Evolutionary conservation across 129 eudicot species (phyloP).

Genomic region (Helianthus tuberosus): DNA sequence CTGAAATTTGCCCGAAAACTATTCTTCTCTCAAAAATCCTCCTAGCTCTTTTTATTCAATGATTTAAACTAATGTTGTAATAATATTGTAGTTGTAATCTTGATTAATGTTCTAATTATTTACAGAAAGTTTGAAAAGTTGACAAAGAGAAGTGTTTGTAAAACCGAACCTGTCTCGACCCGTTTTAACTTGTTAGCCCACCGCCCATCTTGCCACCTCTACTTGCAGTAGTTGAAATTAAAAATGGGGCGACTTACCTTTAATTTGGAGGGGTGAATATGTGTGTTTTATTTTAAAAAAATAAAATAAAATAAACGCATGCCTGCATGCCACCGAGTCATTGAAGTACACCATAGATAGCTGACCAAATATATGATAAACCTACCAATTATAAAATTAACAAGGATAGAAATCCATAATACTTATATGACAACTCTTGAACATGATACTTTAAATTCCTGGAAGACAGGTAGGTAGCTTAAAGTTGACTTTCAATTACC

Average conservation of each 20-base stretch:
- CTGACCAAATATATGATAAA: too few species aligned
- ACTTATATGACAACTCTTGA: slow-evolving; percentile 2
- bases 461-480: slow-evolving; percentile 28
- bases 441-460: slow-evolving; percentile 23
- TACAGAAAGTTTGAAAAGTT: neutral
- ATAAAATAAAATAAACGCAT: neutral
- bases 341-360: neutral
- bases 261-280: neutral
- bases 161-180: neutral
- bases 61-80: neutral
- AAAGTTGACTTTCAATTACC: slow-evolving; percentile 27
- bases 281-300: slow-evolving; percentile 2
- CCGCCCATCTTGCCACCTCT: neutral
- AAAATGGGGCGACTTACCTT: slow-evolving; percentile 1
- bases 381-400: too few species aligned
- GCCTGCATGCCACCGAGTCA: neutral
- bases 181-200: neutral
- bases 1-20: neutral
- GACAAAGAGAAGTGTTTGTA: too few species aligned
- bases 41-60: neutral
- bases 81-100: neutral
- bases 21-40: neutral
- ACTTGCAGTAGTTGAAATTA: slow-evolving; percentile 1
- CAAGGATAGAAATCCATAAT: too few species aligned
- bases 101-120: neutral